These are phyloP conservation scores for Lecanicillium sp. DNA, from an alignment of 2,329 filamentous ascomycete species.

Conservation along the genomic window DNA sequence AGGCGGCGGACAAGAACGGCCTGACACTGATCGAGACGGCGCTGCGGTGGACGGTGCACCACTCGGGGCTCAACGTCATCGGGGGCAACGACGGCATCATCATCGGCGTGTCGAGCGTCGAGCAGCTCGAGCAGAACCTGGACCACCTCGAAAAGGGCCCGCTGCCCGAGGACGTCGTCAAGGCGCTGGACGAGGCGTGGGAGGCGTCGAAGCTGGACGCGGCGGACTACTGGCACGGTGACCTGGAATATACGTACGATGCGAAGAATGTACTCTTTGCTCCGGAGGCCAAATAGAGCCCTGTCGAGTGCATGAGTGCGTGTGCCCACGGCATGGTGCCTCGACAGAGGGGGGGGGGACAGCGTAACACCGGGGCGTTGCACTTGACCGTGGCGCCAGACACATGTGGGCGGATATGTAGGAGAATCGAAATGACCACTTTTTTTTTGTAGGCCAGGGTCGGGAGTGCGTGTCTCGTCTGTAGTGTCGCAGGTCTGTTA, in stretches of 20 bases:
- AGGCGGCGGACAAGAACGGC: constrained; percentile 59
- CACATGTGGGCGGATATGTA: neutral
- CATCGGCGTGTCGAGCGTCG: constrained; percentile 51
- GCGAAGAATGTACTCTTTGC: constrained; percentile 55
- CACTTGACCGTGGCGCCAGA: neutral
- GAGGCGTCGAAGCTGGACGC: constrained; percentile 55
- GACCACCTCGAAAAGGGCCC: constrained; percentile 60
- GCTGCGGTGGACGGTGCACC: constrained; percentile 67
- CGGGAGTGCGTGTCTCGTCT: no score
- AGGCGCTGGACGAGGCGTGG: constrained; percentile 75
- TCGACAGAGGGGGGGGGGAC: no score
- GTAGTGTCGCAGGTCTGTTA: no score
- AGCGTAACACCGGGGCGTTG: no score
- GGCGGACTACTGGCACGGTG: constrained; percentile 49
- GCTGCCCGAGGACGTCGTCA: constrained; percentile 68
- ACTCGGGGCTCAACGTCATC: constrained; percentile 52
- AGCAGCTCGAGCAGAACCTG: constrained; percentile 54
- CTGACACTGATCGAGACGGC: constrained; percentile 67
- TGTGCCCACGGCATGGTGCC: no score
- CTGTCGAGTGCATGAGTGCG: no score
- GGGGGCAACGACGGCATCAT: constrained; percentile 54
- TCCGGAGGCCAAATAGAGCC: constrained; percentile 32
- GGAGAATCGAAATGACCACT: no score
- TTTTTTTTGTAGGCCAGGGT: no score
- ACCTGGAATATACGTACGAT: constrained; percentile 62